Conservation (phyloP, 2,329 filamentous ascomycete genomes). For the Talaromyces funiculosus region DNA sequence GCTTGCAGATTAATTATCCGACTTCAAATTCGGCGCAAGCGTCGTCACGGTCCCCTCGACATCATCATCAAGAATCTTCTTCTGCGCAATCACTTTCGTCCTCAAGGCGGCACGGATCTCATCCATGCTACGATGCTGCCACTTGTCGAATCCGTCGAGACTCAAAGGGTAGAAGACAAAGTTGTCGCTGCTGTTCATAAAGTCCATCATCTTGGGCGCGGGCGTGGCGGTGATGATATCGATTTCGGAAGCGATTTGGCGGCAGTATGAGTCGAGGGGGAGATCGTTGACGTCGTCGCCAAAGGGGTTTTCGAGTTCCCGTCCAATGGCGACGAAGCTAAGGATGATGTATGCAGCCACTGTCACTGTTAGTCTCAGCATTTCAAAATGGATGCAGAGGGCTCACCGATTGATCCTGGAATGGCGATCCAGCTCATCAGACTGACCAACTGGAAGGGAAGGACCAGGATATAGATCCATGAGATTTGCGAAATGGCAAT, state of each 20-base stretch:
- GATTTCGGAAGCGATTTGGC: conserved; percentile 66
- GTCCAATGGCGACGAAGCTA: conserved; percentile 67
- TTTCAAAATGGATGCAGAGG: neutral
- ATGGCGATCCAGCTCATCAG: conserved; percentile 68
- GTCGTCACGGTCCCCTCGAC: neutral
- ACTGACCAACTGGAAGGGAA: conserved; percentile 72
- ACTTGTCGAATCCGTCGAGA: conserved; percentile 43
- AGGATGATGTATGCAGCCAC: conserved; percentile 75
- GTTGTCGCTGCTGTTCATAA: conserved; percentile 35
- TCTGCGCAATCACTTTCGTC: conserved; percentile 30
- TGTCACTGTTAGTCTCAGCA: conserved; percentile 12
- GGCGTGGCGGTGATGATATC: conserved; percentile 63
- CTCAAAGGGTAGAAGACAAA: conserved; percentile 36
- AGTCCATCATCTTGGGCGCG: conserved; percentile 48
- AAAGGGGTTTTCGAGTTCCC: conserved; percentile 81
- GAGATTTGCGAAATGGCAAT: conserved; percentile 84
- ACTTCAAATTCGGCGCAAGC: neutral
- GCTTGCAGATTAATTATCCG: neutral
- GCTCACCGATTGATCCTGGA: conserved; percentile 59
- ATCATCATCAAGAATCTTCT: neutral
- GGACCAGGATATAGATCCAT: conserved; percentile 72
- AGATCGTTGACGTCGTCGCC: conserved; percentile 78
- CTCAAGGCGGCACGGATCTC: conserved; percentile 42
- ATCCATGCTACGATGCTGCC: conserved; percentile 44
- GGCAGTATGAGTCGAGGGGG: conserved; percentile 69